Percentiles rank a stretch among this genome's conserved stretches.
Conservation (phyloP, 75 land plant genomes). For the Picea sitchensis region DNA sequence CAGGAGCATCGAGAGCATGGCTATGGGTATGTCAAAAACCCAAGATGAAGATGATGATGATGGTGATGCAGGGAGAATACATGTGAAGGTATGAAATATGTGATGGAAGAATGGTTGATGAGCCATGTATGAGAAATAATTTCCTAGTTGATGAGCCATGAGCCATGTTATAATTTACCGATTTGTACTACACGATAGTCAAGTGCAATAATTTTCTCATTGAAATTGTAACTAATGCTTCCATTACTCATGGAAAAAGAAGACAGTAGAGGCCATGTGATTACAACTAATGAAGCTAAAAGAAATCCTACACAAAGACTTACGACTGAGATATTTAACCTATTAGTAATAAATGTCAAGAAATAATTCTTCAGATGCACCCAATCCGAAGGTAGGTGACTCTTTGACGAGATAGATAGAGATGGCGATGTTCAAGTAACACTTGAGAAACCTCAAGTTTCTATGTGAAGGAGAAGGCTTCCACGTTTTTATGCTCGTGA, state of each 20-base stretch:
- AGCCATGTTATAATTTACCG: too few relatives aligned
- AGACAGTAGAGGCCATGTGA: slow-evolving; percentile 20
- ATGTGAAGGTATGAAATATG: too few relatives aligned
- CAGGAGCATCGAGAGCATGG: too few relatives aligned
- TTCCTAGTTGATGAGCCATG: too few relatives aligned
- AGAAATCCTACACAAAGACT: slow-evolving; percentile 31
- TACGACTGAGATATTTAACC: slow-evolving; percentile 42
- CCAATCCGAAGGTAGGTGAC: slow-evolving; percentile 78
- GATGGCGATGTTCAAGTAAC: slow-evolving; percentile 91
- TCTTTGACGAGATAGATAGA: slow-evolving; percentile 90
- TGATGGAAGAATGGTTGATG: too few relatives aligned
- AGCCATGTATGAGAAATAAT: too few relatives aligned
- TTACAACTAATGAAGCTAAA: slow-evolving; percentile 15
- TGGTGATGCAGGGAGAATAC: too few relatives aligned
- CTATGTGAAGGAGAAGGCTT: slow-evolving; percentile 73
- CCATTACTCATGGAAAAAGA: slow-evolving; percentile 16
- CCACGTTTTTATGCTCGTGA: slow-evolving; percentile 67
- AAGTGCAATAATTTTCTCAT: too few relatives aligned
- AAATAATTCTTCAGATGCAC: slow-evolving; percentile 89
- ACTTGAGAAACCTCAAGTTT: slow-evolving; percentile 86
- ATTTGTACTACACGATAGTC: too few relatives aligned
- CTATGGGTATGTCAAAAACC: too few relatives aligned
- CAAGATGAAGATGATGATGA: too few relatives aligned
- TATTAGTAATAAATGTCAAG: slow-evolving; percentile 79
- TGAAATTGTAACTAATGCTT: too few relatives aligned